These are phyloP conservation scores for Ustilago nuda DNA, from an alignment of 1,284 basidiomycete species.

Conservation along the genomic window DNA sequence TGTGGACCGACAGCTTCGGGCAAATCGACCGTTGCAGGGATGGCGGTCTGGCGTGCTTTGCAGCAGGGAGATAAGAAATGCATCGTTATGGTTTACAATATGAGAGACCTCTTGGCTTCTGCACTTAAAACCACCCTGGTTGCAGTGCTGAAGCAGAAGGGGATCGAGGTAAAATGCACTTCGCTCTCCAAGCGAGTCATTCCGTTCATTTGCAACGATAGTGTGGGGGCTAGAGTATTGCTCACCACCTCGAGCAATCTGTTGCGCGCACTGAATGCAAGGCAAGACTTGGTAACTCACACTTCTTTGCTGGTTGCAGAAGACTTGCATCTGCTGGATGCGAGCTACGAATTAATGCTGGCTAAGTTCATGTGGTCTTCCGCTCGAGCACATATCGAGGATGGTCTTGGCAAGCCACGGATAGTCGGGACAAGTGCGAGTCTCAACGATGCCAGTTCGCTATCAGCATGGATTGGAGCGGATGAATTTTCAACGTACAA, in stretches of 20 bases:
- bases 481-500: conserved; percentile 77
- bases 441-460: conserved; percentile 81
- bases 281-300: conserved; percentile 18
- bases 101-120: conserved; percentile 25
- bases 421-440: conserved; percentile 83
- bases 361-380: conserved; percentile 71
- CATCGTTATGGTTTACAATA: conserved; percentile 24
- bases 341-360: conserved; percentile 84
- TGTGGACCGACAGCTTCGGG: conserved; percentile 85
- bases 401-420: conserved; percentile 70
- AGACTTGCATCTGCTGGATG: conserved; percentile 85
- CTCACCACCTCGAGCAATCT: conserved; percentile 70
- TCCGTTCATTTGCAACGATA: conserved; percentile 21
- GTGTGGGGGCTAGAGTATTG: conserved; percentile 52
- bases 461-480: conserved; percentile 86
- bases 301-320: conserved; percentile 79
- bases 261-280: conserved; percentile 55
- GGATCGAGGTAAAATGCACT: conserved; percentile 28
- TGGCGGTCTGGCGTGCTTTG: conserved; percentile 39
- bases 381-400: not conserved
- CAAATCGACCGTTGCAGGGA: conserved; percentile 77
- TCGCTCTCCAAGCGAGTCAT: conserved; percentile 28
- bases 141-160: conserved; percentile 33
- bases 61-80: conserved; percentile 17
- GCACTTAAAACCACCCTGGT: conserved; percentile 20